These are phyloP conservation scores for Xylona heveae DNA, from an alignment of 495 filamentous ascomycete species.

Conservation along the genomic window DNA sequence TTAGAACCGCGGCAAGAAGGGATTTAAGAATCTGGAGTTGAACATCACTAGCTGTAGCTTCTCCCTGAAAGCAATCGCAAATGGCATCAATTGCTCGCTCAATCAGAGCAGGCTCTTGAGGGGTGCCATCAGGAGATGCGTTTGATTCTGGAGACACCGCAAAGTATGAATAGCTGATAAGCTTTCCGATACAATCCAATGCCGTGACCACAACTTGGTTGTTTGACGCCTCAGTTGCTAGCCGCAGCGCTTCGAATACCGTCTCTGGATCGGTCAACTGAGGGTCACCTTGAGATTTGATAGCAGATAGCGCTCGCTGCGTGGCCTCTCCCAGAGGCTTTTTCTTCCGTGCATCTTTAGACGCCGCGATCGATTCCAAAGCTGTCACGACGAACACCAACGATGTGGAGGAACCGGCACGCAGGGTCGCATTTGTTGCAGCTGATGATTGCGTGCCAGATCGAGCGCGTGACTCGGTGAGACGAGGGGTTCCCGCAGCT, in stretches of 20 bases:
- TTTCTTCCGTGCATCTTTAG: constrained; percentile 65
- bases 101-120: constrained; percentile 44
- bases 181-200: constrained; percentile 93
- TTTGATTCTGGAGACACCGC: constrained; percentile 39
- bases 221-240: constrained; percentile 69
- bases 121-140: constrained; percentile 6
- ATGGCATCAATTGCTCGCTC: constrained; percentile 97
- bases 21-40: constrained; percentile 98
- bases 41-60: constrained; percentile 71
- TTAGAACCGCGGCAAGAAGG: constrained; percentile 79
- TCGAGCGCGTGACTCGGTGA: constrained; percentile 16
- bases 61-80: constrained; percentile 96
- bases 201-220: constrained; percentile 72
- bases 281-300: constrained; percentile 55
- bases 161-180: constrained; percentile 97
- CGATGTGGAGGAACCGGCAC: constrained; percentile 55
- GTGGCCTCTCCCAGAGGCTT: constrained; percentile 63
- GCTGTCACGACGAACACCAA: constrained; percentile 87
- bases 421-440: constrained; percentile 26
- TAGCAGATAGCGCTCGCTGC: constrained; percentile 58
- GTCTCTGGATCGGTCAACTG: constrained; percentile 62
- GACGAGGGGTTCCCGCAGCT: no score
- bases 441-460: constrained; percentile 39
- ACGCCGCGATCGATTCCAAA: constrained; percentile 70
- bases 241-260: constrained; percentile 72